Conservation (phyloP, 2,329 filamentous ascomycete genomes). For the Hypoxylon sp. region DNA sequence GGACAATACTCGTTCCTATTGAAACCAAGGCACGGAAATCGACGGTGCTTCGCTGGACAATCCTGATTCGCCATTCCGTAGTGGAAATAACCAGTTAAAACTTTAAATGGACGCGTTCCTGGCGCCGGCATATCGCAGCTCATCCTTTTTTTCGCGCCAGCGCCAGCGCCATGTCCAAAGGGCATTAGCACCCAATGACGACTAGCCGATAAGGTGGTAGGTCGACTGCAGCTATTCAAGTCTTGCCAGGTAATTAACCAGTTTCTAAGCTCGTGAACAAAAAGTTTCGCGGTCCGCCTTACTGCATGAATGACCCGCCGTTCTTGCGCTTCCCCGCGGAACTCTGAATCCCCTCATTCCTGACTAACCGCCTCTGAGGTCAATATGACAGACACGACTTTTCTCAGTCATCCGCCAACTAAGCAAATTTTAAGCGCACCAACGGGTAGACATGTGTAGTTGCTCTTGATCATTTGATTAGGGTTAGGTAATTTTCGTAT, state of each 20-base stretch:
- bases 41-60: constrained; percentile 16
- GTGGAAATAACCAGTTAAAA: constrained; percentile 20
- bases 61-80: constrained; percentile 21
- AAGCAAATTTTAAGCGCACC: constrained; percentile 2
- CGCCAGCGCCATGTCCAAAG: constrained; percentile 18
- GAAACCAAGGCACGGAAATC: constrained; percentile 15
- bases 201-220: constrained; percentile 12
- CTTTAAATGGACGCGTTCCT: constrained; percentile 33
- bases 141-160: neutral
- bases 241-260: constrained; percentile 3
- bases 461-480: neutral
- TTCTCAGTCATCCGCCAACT: constrained; percentile 12
- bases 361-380: constrained; percentile 21
- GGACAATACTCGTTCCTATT: neutral
- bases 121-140: constrained; percentile 19
- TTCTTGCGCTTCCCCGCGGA: constrained; percentile 18
- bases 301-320: constrained; percentile 9
- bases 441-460: neutral
- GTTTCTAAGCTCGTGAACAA: constrained; percentile 9
- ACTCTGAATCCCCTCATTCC: constrained; percentile 26
- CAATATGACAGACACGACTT: constrained; percentile 5
- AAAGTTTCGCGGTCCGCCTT: neutral
- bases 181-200: constrained; percentile 20
- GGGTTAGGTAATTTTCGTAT: constrained; percentile 19
- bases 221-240: constrained; percentile 10